Conservation (phyloP, 331 rosid genomes). For the Erythrophleum ivorense region DNA sequence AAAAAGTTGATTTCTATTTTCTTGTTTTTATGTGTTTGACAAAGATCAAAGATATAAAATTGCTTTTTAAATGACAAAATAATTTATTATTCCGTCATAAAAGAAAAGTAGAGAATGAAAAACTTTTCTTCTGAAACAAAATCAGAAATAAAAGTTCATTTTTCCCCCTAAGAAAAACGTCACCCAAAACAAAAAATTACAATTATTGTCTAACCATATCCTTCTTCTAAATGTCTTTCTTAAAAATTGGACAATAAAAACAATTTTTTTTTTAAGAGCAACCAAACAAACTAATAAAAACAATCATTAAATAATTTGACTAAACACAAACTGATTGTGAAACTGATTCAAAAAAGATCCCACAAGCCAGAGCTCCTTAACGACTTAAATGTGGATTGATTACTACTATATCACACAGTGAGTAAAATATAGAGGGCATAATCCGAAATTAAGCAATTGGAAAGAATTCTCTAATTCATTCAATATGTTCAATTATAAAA, state of each 20-base stretch:
- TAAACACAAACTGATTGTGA: too few species aligned
- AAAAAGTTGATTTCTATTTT: too few species aligned
- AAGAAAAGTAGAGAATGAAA: not conserved
- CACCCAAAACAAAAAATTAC: too few species aligned
- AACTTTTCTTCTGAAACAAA: not conserved
- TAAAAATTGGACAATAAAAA: too few species aligned
- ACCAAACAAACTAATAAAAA: too few species aligned
- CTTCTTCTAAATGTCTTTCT: not conserved
- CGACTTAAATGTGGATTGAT: not conserved
- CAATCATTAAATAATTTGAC: too few species aligned
- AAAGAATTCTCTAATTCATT: constrained; percentile 30
- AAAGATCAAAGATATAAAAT: too few species aligned
- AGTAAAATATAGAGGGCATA: constrained; percentile 1
- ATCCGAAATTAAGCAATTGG: constrained; percentile 28
- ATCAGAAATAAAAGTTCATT: not conserved
- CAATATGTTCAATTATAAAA: constrained; percentile 36
- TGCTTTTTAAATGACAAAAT: too few species aligned
- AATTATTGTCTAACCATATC: too few species aligned
- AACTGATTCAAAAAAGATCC: not conserved
- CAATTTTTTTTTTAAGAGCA: too few species aligned
- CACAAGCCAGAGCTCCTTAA: not conserved
- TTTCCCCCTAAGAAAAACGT: not conserved
- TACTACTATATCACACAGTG: constrained; percentile 8
- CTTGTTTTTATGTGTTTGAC: too few species aligned
- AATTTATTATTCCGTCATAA: not conserved